These are phyloP conservation scores for Whalleya microplaca DNA, from an alignment of 2,329 filamentous ascomycete species.

Conservation along the genomic window DNA sequence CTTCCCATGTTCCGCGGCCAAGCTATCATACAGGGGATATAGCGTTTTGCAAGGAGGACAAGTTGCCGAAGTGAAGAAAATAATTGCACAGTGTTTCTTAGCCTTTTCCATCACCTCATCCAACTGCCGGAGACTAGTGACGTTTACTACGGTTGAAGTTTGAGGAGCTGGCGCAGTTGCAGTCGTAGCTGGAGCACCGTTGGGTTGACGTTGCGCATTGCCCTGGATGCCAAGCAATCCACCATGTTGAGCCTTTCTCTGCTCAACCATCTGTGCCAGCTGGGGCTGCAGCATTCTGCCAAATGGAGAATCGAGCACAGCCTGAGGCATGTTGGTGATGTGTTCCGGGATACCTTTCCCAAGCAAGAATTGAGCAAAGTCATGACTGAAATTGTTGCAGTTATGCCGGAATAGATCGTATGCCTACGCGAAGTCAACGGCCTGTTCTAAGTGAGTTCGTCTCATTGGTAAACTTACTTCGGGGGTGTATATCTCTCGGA, in stretches of 20 bases:
- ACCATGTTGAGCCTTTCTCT: slow-evolving; percentile 52
- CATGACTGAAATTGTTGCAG: slow-evolving; percentile 97
- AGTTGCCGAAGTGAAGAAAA: slow-evolving; percentile 92
- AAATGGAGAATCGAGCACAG: slow-evolving; percentile 83
- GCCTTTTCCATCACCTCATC: slow-evolving; percentile 63
- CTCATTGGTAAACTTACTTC: slow-evolving; percentile 59
- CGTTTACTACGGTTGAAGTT: slow-evolving; percentile 57
- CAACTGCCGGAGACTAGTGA: slow-evolving; percentile 62
- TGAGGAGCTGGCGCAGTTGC: slow-evolving; percentile 15
- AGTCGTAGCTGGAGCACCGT: slow-evolving; percentile 8
- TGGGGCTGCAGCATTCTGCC: slow-evolving; percentile 86
- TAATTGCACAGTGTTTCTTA: slow-evolving; percentile 69
- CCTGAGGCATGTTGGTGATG: slow-evolving; percentile 82
- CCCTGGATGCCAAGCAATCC: slow-evolving; percentile 57
- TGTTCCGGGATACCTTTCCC: slow-evolving; percentile 87
- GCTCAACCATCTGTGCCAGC: slow-evolving; percentile 54
- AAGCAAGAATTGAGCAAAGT: slow-evolving; percentile 85
- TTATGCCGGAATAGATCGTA: slow-evolving; percentile 93
- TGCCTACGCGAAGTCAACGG: slow-evolving; percentile 52
- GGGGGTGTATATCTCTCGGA: slow-evolving; percentile 80
- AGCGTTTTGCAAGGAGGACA: slow-evolving; percentile 83
- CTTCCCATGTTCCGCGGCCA: slow-evolving; percentile 72
- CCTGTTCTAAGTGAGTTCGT: neutral
- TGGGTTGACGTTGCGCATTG: slow-evolving; percentile 34
- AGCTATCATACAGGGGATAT: slow-evolving; percentile 79